Base-by-base conservation (phyloP, 1,284 basidiomycete species). In the Hypsizygus ulmarius region DNA sequence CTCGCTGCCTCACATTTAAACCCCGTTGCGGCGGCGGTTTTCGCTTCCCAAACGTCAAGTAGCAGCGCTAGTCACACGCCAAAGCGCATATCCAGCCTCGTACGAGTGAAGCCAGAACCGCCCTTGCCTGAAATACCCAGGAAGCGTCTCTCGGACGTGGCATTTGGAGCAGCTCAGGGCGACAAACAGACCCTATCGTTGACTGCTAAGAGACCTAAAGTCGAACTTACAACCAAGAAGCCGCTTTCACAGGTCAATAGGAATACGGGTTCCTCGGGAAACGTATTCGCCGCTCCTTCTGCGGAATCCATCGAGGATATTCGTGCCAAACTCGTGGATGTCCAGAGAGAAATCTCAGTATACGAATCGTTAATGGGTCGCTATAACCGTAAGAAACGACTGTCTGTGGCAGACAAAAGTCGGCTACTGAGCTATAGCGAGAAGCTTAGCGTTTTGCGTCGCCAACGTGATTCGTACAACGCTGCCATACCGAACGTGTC, bases 101-200 rank as follows among this genome's bases (percentile, higher is more conserved):
- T 54, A 42, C 54, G 48, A 30, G 52, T 65, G 43, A 73, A 73
- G 48, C 49, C 62, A 2, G 71, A 70, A 52, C 54, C 61, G 12
- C 19, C 46, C 1, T 65, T 66, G n/a, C 9, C 58, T n/a, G 53
- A 53, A 18, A 49, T 70, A 30, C 64, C 69, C 18, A 61, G 53
- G 16, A 74, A 74, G 57, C 69, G 70, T 39, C 47, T 48, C 28
- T 66, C 64, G 2, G 62, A 65, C 37, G 45, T 53, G 10, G 58
- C 59, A 2, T 62, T 60, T 21, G 47, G 33, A 37, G 12, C 43
- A 14, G 44, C 44, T n/a, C 41, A 45, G 32, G 19, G 18, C 10
- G 45, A 50, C 8, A 21, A 43, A 12, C 43, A 33, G 7, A n/a
- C 35, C 3, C 16, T 47, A 1, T 38, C 40, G 8, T 44, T 29